Conservation (phyloP, 352 stramenopile genomes). For the Globisporangium paddicum region DNA sequence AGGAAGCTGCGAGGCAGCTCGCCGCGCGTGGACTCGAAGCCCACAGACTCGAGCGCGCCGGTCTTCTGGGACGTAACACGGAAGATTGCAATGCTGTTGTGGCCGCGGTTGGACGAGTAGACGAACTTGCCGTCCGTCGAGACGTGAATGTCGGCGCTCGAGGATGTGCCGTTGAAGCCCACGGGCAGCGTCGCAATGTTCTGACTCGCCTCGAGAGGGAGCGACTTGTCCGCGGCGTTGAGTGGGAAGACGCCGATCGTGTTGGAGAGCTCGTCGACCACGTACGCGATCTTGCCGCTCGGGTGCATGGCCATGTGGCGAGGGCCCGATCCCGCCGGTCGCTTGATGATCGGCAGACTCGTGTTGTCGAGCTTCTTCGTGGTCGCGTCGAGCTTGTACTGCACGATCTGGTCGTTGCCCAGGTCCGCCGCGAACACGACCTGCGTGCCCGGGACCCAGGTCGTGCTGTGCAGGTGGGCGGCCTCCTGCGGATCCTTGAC, state of each 20-base stretch:
- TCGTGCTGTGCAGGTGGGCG: constrained; percentile 60
- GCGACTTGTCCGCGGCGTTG: constrained; percentile 5
- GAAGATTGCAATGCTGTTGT: constrained; percentile 64
- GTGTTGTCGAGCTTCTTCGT: constrained; percentile 30
- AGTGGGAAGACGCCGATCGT: constrained; percentile 50
- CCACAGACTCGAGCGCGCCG: constrained; percentile 7
- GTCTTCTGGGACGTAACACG: constrained; percentile 18
- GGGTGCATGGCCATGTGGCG: constrained; percentile 62
- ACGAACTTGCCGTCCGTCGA: constrained; percentile 50
- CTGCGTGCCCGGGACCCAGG: constrained; percentile 41
- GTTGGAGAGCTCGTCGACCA: constrained; percentile 59
- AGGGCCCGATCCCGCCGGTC: constrained; percentile 38
- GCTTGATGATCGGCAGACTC: constrained; percentile 14
- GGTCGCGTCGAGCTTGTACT: constrained; percentile 36
- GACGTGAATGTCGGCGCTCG: constrained; percentile 47
- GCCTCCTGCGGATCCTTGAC: constrained; percentile 36
- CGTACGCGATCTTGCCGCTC: constrained; percentile 42
- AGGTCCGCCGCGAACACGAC: constrained; percentile 48
- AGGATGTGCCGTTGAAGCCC: constrained; percentile 21
- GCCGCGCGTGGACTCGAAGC: constrained; percentile 11
- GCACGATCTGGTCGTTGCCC: constrained; percentile 54
- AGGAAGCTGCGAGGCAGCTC: constrained; percentile 14
- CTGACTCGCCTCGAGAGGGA: constrained; percentile 30
- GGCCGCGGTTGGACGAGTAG: constrained; percentile 62
- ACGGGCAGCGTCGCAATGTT: constrained; percentile 49